Evolutionary conservation across 2,329 filamentous ascomycete species (phyloP).

Genomic region (Hymenoscyphus scutula): DNA sequence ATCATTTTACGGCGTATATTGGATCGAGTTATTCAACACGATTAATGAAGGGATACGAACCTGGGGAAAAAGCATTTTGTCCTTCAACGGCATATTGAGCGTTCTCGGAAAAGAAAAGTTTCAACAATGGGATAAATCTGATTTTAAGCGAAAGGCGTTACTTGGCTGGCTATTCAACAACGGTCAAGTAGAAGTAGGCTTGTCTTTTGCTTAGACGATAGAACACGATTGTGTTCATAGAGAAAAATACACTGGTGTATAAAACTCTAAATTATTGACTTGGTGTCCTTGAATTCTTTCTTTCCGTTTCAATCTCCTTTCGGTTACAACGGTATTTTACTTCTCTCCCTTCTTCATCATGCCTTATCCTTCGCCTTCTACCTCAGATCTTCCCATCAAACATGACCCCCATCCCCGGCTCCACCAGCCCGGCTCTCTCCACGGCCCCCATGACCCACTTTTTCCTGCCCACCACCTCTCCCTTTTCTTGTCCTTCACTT

Average conservation of each 20-base stretch:
- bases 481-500: neutral
- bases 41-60: slow-evolving; percentile 58
- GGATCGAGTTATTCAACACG: slow-evolving; percentile 38
- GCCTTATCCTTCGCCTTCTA: too few relatives aligned
- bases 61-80: slow-evolving; percentile 52
- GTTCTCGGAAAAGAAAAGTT: slow-evolving; percentile 33
- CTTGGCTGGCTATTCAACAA: slow-evolving; percentile 42
- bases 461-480: too few relatives aligned
- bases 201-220: slow-evolving; percentile 33
- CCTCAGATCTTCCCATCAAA: neutral
- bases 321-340: too few relatives aligned
- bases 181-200: slow-evolving; percentile 37
- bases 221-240: slow-evolving; percentile 11
- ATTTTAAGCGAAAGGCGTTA: slow-evolving; percentile 37
- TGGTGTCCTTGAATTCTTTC: neutral
- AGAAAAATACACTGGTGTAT: slow-evolving; percentile 5
- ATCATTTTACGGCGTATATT: slow-evolving; percentile 25
- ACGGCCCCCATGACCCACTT: neutral
- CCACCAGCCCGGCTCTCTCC: neutral
- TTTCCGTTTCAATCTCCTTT: neutral
- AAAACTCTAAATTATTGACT: neutral
- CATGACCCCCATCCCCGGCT: neutral
- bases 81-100: slow-evolving; percentile 60
- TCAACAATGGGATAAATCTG: slow-evolving; percentile 36
- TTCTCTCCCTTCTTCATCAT: neutral